Evolutionary conservation across 768 basidiomycete genomes (phyloP).

Genomic region (Mycena maculata): DNA sequence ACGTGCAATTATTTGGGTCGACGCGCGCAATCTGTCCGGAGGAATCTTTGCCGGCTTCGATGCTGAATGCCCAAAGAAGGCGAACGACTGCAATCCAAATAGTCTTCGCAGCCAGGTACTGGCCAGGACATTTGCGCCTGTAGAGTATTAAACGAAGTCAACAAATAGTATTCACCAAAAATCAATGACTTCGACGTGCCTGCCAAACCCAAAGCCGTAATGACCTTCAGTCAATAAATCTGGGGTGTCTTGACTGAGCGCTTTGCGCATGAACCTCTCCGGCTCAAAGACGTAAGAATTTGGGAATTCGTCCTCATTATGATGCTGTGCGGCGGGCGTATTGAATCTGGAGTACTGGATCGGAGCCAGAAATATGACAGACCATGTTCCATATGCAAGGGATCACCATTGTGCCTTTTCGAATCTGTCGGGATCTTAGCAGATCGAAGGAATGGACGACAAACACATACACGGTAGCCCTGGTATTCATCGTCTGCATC

Average conservation of each 20-base stretch:
- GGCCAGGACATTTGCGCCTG: constrained; percentile 16
- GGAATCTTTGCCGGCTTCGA: background rate
- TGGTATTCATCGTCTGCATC: constrained; percentile 2
- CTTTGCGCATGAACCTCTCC: background rate
- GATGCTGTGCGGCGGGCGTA: background rate
- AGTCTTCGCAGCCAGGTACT: constrained; percentile 8
- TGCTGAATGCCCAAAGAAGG: constrained; percentile 8
- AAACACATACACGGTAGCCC: background rate
- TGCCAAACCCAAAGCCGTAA: constrained; percentile 11
- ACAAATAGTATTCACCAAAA: no score
- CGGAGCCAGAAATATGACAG: background rate
- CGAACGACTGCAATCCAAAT: constrained; percentile 13
- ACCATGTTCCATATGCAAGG: constrained; percentile 23
- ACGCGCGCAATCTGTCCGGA: background rate
- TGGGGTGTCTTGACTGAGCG: background rate
- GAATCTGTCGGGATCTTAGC: background rate
- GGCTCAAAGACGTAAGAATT: constrained; percentile 8
- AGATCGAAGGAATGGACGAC: no score
- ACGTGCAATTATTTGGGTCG: constrained; percentile 5
- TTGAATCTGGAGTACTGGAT: background rate
- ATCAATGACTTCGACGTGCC: no score
- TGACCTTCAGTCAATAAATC: background rate
- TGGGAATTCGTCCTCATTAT: constrained; percentile 1
- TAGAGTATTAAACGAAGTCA: background rate
- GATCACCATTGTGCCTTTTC: constrained; percentile 12